Conservation (phyloP, 108 stramenopile species). For the Skeletonema menzelii region DNA sequence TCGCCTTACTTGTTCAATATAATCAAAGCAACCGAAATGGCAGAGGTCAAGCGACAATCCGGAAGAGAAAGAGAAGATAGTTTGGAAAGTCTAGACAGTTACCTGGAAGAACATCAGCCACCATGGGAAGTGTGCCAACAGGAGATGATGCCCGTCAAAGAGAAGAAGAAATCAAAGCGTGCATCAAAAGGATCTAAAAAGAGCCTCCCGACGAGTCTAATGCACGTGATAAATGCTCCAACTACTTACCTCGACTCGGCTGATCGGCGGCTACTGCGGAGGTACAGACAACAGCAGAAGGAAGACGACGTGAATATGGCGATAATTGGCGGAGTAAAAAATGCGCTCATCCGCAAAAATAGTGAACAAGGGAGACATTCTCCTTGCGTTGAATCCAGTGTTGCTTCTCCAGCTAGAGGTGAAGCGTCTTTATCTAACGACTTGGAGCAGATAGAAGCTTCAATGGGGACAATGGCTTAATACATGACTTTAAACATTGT, state of each 20-base stretch:
- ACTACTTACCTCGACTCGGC: background rate
- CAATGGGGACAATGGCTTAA: background rate
- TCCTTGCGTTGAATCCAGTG: background rate
- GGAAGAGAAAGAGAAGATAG: background rate
- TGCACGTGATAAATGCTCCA: conserved; percentile 1
- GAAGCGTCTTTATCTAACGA: background rate
- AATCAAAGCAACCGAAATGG: background rate
- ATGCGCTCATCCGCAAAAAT: background rate
- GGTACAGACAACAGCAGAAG: background rate
- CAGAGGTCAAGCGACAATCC: background rate
- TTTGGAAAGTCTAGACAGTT: background rate
- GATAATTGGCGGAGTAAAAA: background rate
- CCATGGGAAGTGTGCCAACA: background rate
- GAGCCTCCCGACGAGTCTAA: background rate
- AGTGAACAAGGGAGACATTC: background rate
- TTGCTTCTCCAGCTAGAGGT: background rate
- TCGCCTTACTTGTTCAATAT: background rate
- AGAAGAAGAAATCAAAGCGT: background rate
- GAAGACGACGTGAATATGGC: background rate
- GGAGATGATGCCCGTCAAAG: background rate
- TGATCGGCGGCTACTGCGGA: background rate
- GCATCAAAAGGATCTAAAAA: background rate
- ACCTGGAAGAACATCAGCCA: background rate
- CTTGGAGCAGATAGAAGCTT: background rate
- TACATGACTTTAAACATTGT: too few species aligned